phyloP scores from a whole-genome alignment of 139 green algal species.

The Chlorella sp. region DNA sequence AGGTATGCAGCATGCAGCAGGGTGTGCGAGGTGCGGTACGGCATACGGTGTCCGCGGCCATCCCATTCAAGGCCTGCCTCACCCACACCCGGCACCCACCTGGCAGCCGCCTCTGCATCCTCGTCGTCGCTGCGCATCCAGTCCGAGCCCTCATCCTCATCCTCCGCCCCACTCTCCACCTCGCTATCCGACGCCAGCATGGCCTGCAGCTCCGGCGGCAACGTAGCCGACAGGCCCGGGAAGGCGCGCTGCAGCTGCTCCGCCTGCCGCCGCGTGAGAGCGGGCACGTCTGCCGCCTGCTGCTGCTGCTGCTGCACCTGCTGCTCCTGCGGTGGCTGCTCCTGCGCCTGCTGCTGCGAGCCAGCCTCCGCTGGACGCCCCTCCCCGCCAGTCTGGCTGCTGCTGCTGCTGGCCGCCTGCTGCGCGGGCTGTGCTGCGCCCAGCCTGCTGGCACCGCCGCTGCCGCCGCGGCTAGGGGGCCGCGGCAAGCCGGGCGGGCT shows the following conservation, averaged over 20 bases:
- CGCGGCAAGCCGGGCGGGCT: neutral
- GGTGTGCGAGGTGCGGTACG: neutral
- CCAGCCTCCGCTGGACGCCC: no score
- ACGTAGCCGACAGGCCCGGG: slow-evolving; percentile 21
- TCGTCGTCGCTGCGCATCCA: slow-evolving; percentile 40
- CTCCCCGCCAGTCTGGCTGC: neutral
- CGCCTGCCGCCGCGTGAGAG: neutral
- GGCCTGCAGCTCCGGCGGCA: slow-evolving; percentile 36
- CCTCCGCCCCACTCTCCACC: slow-evolving; percentile 6
- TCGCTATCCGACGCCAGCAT: slow-evolving; percentile 6
- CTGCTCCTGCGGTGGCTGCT: neutral
- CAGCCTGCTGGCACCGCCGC: neutral
- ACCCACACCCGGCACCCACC: neutral
- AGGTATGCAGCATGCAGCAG: neutral
- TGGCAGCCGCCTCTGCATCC: neutral
- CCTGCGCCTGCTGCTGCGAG: neutral
- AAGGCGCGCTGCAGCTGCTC: slow-evolving; percentile 35
- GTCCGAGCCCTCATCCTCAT: neutral
- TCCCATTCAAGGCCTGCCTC: neutral
- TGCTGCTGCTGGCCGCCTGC: neutral
- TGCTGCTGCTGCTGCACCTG: neutral
- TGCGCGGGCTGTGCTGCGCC: neutral
- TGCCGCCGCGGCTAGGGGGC: neutral
- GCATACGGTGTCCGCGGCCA: neutral
- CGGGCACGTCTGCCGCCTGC: no score